Percentiles rank a stretch among this genome's conserved stretches.
These are phyloP conservation scores for Penstemon davidsonii DNA, from an alignment of 257 asterid genomes.

Conservation along the genomic window DNA sequence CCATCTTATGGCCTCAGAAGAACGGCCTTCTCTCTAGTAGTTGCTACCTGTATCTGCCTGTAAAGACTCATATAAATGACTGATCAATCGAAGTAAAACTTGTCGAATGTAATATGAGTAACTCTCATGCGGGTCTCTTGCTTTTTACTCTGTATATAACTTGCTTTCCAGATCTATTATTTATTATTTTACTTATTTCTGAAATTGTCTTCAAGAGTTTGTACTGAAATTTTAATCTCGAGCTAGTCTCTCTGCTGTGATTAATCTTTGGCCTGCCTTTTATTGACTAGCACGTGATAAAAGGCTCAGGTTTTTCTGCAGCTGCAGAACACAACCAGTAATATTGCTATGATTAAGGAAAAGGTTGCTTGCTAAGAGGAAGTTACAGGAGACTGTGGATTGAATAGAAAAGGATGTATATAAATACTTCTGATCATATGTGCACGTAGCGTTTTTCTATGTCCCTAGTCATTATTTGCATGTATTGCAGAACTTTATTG, in stretches of 20 bases:
- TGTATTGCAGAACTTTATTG: background rate
- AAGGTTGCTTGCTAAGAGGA: no score
- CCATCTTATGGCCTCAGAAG: background rate
- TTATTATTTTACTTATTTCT: background rate
- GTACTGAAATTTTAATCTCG: background rate
- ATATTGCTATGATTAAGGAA: background rate
- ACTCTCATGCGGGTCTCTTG: background rate
- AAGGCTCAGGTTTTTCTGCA: background rate
- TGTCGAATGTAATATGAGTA: background rate
- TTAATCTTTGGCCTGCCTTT: background rate
- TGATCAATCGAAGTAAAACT: background rate
- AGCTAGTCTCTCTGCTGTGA: slow-evolving; percentile 3
- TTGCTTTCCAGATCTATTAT: background rate
- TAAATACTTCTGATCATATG: background rate
- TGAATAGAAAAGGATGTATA: background rate
- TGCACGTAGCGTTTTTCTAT: background rate
- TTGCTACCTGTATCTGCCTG: no score
- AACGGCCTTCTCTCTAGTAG: background rate
- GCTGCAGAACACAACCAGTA: background rate
- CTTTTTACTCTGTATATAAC: background rate
- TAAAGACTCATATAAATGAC: background rate
- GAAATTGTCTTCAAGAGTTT: background rate
- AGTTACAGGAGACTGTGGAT: background rate
- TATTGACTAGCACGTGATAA: background rate
- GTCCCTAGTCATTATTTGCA: background rate